These are phyloP conservation scores for Tieghemostelium lacteum DNA, from an alignment of 78 protist species.

Conservation along the genomic window DNA sequence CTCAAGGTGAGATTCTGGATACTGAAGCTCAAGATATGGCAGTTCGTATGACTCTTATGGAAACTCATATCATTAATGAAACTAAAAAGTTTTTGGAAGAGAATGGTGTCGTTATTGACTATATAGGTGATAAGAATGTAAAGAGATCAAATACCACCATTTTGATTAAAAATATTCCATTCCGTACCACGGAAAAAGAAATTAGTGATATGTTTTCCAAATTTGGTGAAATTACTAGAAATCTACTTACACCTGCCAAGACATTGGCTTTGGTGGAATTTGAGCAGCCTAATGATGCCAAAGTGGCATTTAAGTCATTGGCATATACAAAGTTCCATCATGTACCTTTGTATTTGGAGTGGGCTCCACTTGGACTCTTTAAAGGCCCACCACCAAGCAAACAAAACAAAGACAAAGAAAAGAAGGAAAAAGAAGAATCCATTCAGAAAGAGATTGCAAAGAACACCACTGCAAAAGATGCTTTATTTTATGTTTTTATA, in stretches of 20 bases:
- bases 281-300: conserved; percentile 89
- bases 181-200: conserved; percentile 28
- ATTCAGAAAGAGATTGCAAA: background rate
- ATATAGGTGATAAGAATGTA: conserved; percentile 40
- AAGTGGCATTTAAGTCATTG: conserved; percentile 87
- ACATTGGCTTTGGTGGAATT: conserved; percentile 92
- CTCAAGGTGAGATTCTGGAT: conserved; percentile 85
- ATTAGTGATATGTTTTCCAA: conserved; percentile 71
- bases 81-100: conserved; percentile 76
- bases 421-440: background rate
- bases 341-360: conserved; percentile 96
- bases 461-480: background rate
- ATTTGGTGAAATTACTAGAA: conserved; percentile 73
- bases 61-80: conserved; percentile 88
- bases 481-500: conserved; percentile 80
- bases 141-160: conserved; percentile 79
- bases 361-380: conserved; percentile 93
- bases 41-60: conserved; percentile 92
- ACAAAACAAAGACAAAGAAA: background rate
- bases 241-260: conserved; percentile 87
- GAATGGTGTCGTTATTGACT: conserved; percentile 84
- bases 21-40: conserved; percentile 60
- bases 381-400: conserved; percentile 3
- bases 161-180: conserved; percentile 95
- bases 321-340: conserved; percentile 90